A percentile compares a stretch with the other conserved stretches of the same genome.
Conservation (phyloP, 768 basidiomycete genomes). For the Lyophyllum atratum region DNA sequence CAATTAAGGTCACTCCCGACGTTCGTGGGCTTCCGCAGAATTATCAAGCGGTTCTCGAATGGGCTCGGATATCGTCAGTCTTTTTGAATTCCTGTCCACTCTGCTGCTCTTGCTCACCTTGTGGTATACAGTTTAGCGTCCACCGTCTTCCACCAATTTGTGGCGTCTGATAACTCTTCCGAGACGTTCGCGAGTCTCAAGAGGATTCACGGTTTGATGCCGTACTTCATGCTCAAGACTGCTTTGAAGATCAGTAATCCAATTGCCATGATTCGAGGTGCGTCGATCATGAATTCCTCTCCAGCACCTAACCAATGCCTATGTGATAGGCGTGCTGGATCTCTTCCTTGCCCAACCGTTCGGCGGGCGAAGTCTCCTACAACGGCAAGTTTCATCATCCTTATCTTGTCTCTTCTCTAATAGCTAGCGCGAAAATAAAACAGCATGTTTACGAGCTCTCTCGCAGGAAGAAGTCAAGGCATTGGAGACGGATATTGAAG, state of each 20-base stretch:
- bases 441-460: conserved; percentile 94
- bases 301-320: conserved; percentile 4
- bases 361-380: conserved; percentile 88
- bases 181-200: conserved; percentile 88
- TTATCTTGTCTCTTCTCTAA: background rate
- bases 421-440: background rate
- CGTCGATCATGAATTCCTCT: background rate
- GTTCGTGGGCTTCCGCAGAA: conserved; percentile 79
- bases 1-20: conserved; percentile 78
- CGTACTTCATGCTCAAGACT: conserved; percentile 94
- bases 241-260: conserved; percentile 94
- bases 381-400: conserved; percentile 53
- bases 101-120: conserved; percentile 1
- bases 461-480: conserved; percentile 87
- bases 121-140: conserved; percentile 74
- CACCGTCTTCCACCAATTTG: conserved; percentile 92
- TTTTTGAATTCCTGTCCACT: background rate
- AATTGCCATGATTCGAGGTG: conserved; percentile 92
- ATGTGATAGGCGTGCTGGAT: conserved; percentile 66
- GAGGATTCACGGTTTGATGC: conserved; percentile 94
- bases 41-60: conserved; percentile 90
- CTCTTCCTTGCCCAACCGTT: conserved; percentile 97
- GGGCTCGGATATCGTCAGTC: conserved; percentile 94
- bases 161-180: conserved; percentile 91
- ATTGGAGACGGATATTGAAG: conserved; percentile 84